phyloP scores from a whole-genome alignment of 306 rosid species.

The Adenanthera pavonina region DNA sequence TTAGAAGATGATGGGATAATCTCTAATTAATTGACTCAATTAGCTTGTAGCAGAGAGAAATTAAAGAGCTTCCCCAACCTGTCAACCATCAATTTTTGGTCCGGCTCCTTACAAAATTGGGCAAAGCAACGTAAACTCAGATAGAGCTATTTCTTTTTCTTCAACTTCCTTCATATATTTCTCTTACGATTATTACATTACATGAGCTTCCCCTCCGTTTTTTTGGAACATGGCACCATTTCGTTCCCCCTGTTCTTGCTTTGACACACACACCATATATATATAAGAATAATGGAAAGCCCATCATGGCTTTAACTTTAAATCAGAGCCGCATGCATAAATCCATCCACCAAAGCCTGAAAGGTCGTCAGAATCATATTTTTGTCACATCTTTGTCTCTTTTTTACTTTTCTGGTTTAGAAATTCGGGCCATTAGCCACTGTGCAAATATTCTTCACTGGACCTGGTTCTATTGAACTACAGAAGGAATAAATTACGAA shows the following conservation, averaged over 20 bases:
- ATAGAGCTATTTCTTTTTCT: not conserved
- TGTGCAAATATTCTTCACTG: not conserved
- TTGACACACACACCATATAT: not conserved
- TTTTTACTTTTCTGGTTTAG: not conserved
- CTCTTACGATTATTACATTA: not conserved
- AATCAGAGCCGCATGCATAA: not conserved
- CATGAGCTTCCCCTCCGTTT: not conserved
- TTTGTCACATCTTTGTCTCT: not conserved
- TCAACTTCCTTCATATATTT: not conserved
- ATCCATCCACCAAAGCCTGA: not conserved
- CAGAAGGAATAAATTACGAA: not conserved
- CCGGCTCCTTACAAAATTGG: not conserved
- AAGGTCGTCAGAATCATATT: not conserved
- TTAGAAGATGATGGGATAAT: conserved; percentile 18
- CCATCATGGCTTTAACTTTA: not conserved
- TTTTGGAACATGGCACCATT: not conserved
- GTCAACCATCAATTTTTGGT: not conserved
- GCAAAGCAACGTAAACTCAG: not conserved
- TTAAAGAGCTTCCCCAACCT: not conserved
- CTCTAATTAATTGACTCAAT: not conserved
- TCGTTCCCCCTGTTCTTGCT: not conserved
- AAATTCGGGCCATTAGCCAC: not conserved
- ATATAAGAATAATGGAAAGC: not conserved
- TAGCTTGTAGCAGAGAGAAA: not conserved
- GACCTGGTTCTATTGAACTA: not conserved